Base-by-base conservation (phyloP, 2,329 filamentous ascomycete species). In the Monosporascus sp. region DNA sequence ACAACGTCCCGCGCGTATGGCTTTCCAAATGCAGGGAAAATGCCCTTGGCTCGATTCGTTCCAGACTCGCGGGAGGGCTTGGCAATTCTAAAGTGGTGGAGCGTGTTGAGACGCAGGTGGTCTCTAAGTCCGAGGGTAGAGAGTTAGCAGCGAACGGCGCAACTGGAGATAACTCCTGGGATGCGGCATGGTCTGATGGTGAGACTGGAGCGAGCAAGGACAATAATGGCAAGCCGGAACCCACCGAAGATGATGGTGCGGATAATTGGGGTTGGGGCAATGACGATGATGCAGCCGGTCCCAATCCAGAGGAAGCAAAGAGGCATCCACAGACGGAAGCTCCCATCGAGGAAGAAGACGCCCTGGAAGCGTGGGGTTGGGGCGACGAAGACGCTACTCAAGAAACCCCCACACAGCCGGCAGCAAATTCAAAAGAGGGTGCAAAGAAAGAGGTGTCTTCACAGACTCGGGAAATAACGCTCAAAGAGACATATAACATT, bases 401-500 rank as follows among this genome's bases (percentile, higher is more conserved):
- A 51, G 56, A 67, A 60, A 45, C 59, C 17, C 43, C 61, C 44
- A 57, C 63, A 35, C 65, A 63, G 15, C 58, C 65, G 35, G 58
- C 64, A 18, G 51, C 60, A 38, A 58, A 50, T 26, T 6, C 47
- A 49, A 51, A 55, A n/a, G 40, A 50, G 7, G 47, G 54, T 37
- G 28, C 52, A 35, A 55, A 63, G 41, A 51, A 63, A 35, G 44
- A 62, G 7, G 43, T n/a, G n/a, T 7, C 43, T 22, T 31, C 22
- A 46, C 61, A 70, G 55, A 76, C 77, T 8, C 78, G 84, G 52
- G 88, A 94, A 65, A 74, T 97, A 55, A 88, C 89, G 0, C 73
- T 97, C 45, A 88, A 80, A 56, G 94, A 99, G 71, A 88, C 81
- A 1, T 99, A 96, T 69, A 89, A 86, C 54, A 88, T 96, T 50